Base-by-base conservation (phyloP, 2,329 filamentous ascomycete genomes). In the Daldinia sp. region DNA sequence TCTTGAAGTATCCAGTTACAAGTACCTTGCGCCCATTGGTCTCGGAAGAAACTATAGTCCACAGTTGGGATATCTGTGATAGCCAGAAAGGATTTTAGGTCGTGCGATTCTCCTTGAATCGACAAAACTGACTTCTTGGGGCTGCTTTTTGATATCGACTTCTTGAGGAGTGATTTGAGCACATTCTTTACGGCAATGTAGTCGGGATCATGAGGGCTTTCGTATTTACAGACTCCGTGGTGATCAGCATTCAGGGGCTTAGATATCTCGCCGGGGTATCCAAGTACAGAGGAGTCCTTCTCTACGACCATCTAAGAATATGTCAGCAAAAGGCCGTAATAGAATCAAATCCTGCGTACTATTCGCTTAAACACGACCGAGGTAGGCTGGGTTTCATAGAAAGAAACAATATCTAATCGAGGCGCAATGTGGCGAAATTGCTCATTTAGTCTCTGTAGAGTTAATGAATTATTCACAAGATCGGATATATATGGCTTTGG, bases 191-290 rank as follows among this genome's bases (percentile, higher is more conserved):
- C 70, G 6, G 67, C 60, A 4, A 71, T 57, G 48, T 82, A 82
- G 52, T 77, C 77, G 0, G 77, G 58, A 56, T 82, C 80, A 0
- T 70, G 10, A 1, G 59, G 72, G 9, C 70, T 72, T 7, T 68
- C 59, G 51, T 75, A 82, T 55, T 82, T 82, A 72, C 78, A 81
- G 7, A 81, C 74, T 1, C 68, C 65, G 37, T 78, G 77, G 53
- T 82, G 80, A 54, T 82, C 77, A 7, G 80, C 79, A 58, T 74
- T 63, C 30, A 83, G 66, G 2, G 74, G 63, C 35, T 70, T 75
- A 1, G 77, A 76, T 1, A 71, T 71, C 65, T 83, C 81, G 2
- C 72, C 71, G 0, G 73, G 74, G 59, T 80, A 82, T 0, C 79
- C 80, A 2, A 83, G 73, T 0, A 77, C 71, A 0, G 81, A 75